Evolutionary conservation across 2,329 filamentous ascomycete species (phyloP), one percentile per base, ranked within the genome.

Genomic region (Sphaceloma murrayae): DNA sequence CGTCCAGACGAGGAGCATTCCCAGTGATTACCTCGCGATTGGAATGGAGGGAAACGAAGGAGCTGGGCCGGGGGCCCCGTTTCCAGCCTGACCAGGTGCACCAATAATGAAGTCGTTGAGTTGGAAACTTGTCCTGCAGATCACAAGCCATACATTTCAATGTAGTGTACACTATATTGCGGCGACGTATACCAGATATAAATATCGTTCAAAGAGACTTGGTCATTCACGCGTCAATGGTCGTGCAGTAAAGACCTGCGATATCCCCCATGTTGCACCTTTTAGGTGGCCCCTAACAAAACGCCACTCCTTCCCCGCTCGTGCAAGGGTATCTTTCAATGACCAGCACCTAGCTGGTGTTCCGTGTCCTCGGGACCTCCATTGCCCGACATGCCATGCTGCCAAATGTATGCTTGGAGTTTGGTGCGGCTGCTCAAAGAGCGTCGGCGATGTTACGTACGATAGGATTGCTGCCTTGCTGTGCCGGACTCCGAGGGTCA

Each of bases 381-480:
- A n/a, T n/a, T n/a, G n/a, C n/a, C n/a, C n/a, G n/a, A n/a, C n/a
- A n/a, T n/a, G n/a, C n/a, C n/a, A n/a, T n/a, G n/a, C n/a, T n/a
- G n/a, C n/a, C n/a, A n/a, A n/a, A n/a, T n/a, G n/a, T n/a, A n/a
- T n/a, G n/a, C n/a, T n/a, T n/a, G n/a, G n/a, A 38, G 18, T 38
- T 17, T 24, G 8, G 17, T 38, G 34, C 19, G 19, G 9, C 14
- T 30, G 19, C 17, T 72, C 70, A 87, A 62, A 88, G 67, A 42
- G 86, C 68, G 56, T 87, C 82, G 58, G 85, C 80, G 55, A 89
- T 89, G 47, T 80, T 87, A 46, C 83, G 72, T 42, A 79, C 77
- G 49, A 89, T 87, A 2, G 83, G 81, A 47, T 77, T 78, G 58
- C 82, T 80, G 29, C 83, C 82, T 55, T 75, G 77, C 9, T 80